phyloP scores from a whole-genome alignment of 2,329 filamentous ascomycete genomes.

The Neofusicoccum parvum region DNA sequence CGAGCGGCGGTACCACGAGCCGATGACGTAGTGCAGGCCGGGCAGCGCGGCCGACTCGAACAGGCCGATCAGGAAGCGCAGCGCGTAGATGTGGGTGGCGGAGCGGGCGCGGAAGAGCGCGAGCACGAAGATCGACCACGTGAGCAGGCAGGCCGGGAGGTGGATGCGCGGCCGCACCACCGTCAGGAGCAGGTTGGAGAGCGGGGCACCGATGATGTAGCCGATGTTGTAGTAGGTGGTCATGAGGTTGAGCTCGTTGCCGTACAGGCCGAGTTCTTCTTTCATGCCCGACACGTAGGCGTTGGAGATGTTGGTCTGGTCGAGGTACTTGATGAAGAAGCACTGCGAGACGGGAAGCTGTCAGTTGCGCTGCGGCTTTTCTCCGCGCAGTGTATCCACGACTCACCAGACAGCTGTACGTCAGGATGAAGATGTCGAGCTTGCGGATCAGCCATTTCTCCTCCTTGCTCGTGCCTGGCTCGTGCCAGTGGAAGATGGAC shows the following conservation, averaged over 20 bases:
- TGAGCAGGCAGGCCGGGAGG: constrained; percentile 11
- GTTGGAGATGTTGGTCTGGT: constrained; percentile 30
- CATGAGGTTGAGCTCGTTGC: constrained; percentile 22
- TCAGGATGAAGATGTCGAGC: constrained; percentile 25
- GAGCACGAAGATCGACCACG: constrained; percentile 18
- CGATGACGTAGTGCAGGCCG: constrained; percentile 27
- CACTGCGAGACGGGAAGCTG: not conserved
- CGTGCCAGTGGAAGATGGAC: constrained; percentile 21
- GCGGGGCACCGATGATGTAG: constrained; percentile 18
- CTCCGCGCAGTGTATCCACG: no score
- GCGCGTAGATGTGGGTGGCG: constrained; percentile 5
- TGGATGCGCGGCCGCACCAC: constrained; percentile 7
- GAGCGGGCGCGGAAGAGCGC: not conserved
- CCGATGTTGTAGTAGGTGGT: constrained; percentile 22
- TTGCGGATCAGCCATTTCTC: constrained; percentile 27
- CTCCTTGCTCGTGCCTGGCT: constrained; percentile 23
- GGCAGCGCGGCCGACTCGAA: constrained; percentile 18
- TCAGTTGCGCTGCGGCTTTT: no score
- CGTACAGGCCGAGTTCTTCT: constrained; percentile 30
- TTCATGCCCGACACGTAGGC: constrained; percentile 35
- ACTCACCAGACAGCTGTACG: constrained; percentile 25
- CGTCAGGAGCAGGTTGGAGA: constrained; percentile 10
- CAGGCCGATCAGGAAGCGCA: constrained; percentile 22
- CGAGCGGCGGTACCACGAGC: constrained; percentile 18
- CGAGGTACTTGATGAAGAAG: constrained; percentile 30